Evolutionary conservation across 1,139 yeast genomes (phyloP).

Genomic region (Sugiyamaella xylanicola): DNA sequence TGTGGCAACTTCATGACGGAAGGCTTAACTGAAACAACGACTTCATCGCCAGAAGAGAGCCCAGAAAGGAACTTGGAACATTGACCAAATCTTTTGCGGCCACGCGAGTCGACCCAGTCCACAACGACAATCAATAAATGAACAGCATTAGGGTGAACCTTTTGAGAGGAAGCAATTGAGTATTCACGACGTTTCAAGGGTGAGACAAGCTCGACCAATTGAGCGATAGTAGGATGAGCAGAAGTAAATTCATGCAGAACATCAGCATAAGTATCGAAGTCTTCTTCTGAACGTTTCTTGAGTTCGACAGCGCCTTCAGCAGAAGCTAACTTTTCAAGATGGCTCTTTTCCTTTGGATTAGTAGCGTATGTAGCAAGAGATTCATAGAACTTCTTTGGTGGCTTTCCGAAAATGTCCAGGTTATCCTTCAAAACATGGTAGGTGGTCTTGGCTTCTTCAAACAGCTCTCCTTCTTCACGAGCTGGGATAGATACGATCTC

Average conservation of each 20-base stretch:
- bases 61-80: constrained; percentile 89
- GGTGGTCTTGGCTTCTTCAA: constrained; percentile 73
- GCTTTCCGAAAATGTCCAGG: constrained; percentile 89
- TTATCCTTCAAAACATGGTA: constrained; percentile 79
- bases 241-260: constrained; percentile 77
- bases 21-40: constrained; percentile 93
- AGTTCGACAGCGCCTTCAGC: constrained; percentile 85
- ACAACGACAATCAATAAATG: constrained; percentile 93
- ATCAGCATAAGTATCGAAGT: constrained; percentile 79
- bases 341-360: constrained; percentile 65
- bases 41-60: constrained; percentile 75
- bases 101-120: constrained; percentile 89
- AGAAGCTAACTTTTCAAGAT: constrained; percentile 64
- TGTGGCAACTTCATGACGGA: constrained; percentile 97
- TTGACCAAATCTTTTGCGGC: constrained; percentile 89
- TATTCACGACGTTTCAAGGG: constrained; percentile 97
- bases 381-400: constrained; percentile 94
- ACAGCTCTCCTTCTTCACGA: constrained; percentile 57
- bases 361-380: constrained; percentile 71
- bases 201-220: constrained; percentile 70
- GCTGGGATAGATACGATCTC: constrained; percentile 71
- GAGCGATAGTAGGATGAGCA: constrained; percentile 77
- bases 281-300: constrained; percentile 83
- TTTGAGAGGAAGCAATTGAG: constrained; percentile 97
- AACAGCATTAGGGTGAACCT: constrained; percentile 84